Percentiles rank a stretch among this genome's conserved stretches.
phyloP scores from a whole-genome alignment of 257 asterid genomes.

The Verbena officinalis region DNA sequence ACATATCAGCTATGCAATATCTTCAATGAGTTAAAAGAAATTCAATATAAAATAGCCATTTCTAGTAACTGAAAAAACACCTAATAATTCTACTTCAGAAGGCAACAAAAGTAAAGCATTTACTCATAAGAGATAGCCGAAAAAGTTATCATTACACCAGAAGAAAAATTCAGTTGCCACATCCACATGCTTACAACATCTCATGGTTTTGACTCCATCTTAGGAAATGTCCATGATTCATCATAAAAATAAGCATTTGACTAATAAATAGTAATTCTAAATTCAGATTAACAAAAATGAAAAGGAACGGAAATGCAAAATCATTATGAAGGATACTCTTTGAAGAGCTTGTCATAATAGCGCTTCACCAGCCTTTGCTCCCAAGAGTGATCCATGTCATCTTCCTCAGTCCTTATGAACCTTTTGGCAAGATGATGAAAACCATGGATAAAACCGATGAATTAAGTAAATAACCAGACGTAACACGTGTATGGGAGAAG shows the following conservation, averaged over 20 bases:
- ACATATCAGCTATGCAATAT: slow-evolving; percentile 99
- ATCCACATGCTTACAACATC: background rate
- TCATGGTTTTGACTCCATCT: slow-evolving; percentile 1
- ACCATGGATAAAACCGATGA: slow-evolving; percentile 13
- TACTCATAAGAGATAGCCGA: background rate
- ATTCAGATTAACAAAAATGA: background rate
- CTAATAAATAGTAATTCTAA: slow-evolving; percentile 19
- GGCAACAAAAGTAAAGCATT: background rate
- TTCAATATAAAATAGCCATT: background rate
- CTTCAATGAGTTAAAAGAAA: slow-evolving; percentile 52
- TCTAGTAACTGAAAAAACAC: background rate
- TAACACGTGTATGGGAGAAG: background rate
- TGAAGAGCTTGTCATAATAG: slow-evolving; percentile 93
- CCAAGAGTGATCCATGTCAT: slow-evolving; percentile 89
- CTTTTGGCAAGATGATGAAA: slow-evolving; percentile 42
- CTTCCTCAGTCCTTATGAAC: slow-evolving; percentile 91
- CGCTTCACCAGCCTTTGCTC: slow-evolving; percentile 97
- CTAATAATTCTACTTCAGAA: slow-evolving; percentile 20
- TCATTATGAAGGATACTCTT: slow-evolving; percentile 77
- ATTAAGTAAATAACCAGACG: slow-evolving; percentile 19
- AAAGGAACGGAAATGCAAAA: slow-evolving; percentile 5
- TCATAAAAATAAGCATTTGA: slow-evolving; percentile 16
- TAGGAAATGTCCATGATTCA: background rate
- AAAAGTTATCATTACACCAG: background rate
- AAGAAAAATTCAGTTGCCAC: background rate